These are phyloP conservation scores for Chaetomium strumarium DNA, from an alignment of 2,329 filamentous ascomycete genomes.

Conservation along the genomic window DNA sequence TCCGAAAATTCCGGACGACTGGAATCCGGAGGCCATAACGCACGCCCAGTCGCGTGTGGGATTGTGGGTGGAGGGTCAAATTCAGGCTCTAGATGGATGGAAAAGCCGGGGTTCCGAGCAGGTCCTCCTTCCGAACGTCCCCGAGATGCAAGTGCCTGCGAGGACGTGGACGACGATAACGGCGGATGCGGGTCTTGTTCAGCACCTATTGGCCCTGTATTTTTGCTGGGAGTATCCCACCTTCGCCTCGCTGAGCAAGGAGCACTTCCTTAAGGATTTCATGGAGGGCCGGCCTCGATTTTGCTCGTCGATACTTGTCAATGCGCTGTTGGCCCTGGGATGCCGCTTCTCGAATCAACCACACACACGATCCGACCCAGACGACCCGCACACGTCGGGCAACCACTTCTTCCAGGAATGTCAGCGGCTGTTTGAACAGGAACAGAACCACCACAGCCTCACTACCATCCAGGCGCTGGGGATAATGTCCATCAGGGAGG, in stretches of 20 bases:
- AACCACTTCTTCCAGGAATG: conserved; percentile 71
- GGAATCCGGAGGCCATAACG: conserved; percentile 35
- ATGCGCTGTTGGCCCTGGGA: conserved; percentile 58
- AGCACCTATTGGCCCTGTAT: conserved; percentile 60
- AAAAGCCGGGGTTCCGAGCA: conserved; percentile 41
- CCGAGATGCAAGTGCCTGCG: conserved; percentile 38
- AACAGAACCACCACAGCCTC: conserved; percentile 54
- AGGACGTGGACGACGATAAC: conserved; percentile 58
- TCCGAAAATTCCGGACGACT: conserved; percentile 41
- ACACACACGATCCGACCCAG: conserved; percentile 55
- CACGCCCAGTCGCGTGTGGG: conserved; percentile 42
- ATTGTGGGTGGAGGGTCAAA: conserved; percentile 42
- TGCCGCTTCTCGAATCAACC: conserved; percentile 64
- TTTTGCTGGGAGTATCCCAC: conserved; percentile 74
- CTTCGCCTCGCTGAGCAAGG: conserved; percentile 65
- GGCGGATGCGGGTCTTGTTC: conserved; percentile 50
- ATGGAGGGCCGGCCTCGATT: conserved; percentile 54
- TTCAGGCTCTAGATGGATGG: conserved; percentile 28
- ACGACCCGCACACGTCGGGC: conserved; percentile 59
- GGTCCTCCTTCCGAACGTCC: conserved; percentile 41
- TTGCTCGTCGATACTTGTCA: conserved; percentile 62
- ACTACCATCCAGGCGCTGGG: conserved; percentile 71
- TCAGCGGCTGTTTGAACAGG: conserved; percentile 52
- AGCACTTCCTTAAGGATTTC: conserved; percentile 64
- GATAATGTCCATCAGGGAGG: conserved; percentile 70